These are phyloP conservation scores for Fagus sylvatica DNA, from an alignment of 306 rosid species.

Conservation along the genomic window DNA sequence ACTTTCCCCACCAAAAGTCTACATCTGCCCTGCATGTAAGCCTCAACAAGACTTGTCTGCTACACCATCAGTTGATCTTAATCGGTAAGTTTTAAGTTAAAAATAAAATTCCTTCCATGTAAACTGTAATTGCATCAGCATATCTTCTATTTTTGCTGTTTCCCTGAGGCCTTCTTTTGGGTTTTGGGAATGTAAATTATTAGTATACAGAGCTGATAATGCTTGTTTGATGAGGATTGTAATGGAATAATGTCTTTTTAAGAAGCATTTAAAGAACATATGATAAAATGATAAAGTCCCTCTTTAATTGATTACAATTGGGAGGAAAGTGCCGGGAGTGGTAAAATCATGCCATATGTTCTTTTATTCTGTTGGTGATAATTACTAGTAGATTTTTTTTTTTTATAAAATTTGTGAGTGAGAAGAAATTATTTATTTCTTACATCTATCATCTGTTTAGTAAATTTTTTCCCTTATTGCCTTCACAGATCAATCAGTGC, in stretches of 20 bases:
- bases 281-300: not conserved
- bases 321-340: not conserved
- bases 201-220: not conserved
- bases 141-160: conserved; percentile 1
- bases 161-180: not conserved
- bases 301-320: not conserved
- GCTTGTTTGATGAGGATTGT: not conserved
- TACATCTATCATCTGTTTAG: not conserved
- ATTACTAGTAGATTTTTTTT: not conserved
- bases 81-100: conserved; percentile 50
- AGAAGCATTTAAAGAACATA: not conserved
- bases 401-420: not conserved
- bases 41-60: conserved; percentile 48
- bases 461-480: conserved; percentile 20
- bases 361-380: not conserved
- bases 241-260: not conserved
- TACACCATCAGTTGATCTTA: conserved; percentile 35
- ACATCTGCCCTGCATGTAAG: conserved; percentile 86
- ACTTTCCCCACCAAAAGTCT: conserved; percentile 46
- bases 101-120: not conserved
- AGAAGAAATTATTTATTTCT: not conserved
- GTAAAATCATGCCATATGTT: not conserved
- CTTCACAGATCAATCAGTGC: conserved; percentile 50
- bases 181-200: not conserved
- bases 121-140: not conserved